Conservation (phyloP, 2,329 filamentous ascomycete genomes). For the Aaosphaeria pasadenensis region DNA sequence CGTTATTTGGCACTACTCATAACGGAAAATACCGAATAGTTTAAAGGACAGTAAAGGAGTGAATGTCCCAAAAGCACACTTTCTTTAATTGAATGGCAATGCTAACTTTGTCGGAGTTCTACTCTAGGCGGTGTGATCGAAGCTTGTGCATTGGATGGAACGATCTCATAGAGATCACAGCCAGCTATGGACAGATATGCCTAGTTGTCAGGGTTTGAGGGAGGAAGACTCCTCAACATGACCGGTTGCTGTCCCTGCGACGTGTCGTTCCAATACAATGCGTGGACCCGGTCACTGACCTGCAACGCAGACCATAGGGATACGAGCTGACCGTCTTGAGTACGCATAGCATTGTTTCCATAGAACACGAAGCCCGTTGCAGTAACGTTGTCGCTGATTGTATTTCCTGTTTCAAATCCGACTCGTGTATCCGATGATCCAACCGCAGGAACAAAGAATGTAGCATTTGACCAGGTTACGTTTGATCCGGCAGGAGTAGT, state of each 20-base stretch:
- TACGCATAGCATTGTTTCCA: conserved; percentile 13
- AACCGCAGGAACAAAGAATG: conserved; percentile 12
- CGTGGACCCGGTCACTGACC: conserved; percentile 6
- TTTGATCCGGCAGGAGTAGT: conserved; percentile 5
- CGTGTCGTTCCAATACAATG: conserved; percentile 22
- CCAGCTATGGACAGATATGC: background rate
- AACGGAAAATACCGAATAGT: background rate
- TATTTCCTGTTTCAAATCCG: conserved; percentile 10
- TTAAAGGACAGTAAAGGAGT: too few relatives aligned
- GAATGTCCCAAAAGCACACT: too few relatives aligned
- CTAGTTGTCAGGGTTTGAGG: conserved; percentile 9
- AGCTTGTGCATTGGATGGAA: background rate
- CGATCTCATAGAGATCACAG: background rate
- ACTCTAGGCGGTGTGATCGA: background rate
- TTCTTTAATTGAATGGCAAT: background rate
- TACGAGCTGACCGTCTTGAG: conserved; percentile 11
- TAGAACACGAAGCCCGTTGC: conserved; percentile 17
- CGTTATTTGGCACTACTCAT: background rate
- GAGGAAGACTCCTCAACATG: conserved; percentile 13
- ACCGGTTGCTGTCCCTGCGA: conserved; percentile 14
- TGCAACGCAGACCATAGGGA: conserved; percentile 10
- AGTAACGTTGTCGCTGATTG: conserved; percentile 2
- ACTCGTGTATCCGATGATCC: conserved; percentile 9
- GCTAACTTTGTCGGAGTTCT: background rate
- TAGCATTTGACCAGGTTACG: conserved; percentile 13